Evolutionary conservation across 2,329 filamentous ascomycete species (phyloP), one percentile per base, ranked within the genome.

Genomic region (Fusarium caatingaense): DNA sequence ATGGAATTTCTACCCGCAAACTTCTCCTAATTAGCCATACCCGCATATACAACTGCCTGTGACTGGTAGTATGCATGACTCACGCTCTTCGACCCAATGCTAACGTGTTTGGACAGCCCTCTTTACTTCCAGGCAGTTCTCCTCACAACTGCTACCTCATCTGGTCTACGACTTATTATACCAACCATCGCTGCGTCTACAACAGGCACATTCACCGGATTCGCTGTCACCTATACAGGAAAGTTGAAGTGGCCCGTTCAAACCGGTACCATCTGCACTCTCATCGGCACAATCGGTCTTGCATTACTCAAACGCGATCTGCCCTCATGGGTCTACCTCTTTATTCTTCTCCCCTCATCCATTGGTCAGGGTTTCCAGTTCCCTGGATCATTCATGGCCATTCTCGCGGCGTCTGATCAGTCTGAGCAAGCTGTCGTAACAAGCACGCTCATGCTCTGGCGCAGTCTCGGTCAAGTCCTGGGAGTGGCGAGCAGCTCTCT

Each of bases 41-140:
- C 3, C 18, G 48, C 16, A 50, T 50, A 50, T 21, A n/a, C 18
- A 50, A 37, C 48, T 50, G n/a, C 48, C 25, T 16, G n/a, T 37
- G 48, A n/a, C 23, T 25, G 48, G 48, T 50, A 50, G 48, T 37
- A 37, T 37, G 48, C 48, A 37, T 25, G 8, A 21, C 18, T 20
- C 30, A 50, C 16, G n/a, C 21, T 25, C 18, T 41, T 42, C 9
- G 34, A 28, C 23, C 4, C 13, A 28, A 41, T 42, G 10, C 49
- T 53, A 28, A 53, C n/a, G 5, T 21, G 34, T 37, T 53, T 20
- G 2, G 7, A 45, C 15, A 88, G 88, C 8, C 92, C 92, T 1
- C 82, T 94, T 10, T 94, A 91, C 81, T 94, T 93, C 80, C 91
- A 93, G 76, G 91, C 89, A 40, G 91, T 93, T 27, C 88, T 92